A percentile compares a stretch with the other conserved stretches of the same genome.
phyloP scores from a whole-genome alignment of 208 protist genomes.

The Acanthamoeba castellanii region DNA sequence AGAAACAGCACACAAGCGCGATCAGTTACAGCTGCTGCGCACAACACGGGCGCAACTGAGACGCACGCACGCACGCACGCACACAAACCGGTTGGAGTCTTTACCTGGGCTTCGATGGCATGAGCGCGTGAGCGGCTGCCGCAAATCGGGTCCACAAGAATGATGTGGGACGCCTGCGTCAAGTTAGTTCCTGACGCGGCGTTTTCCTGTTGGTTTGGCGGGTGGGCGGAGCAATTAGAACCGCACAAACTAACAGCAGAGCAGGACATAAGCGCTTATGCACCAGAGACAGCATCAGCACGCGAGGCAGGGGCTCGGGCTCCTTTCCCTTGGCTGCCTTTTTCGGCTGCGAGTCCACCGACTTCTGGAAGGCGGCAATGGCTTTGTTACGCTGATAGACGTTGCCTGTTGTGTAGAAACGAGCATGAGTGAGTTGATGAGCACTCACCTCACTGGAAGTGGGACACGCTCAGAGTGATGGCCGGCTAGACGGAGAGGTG shows the following conservation, averaged over 20 bases:
- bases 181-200: conserved; percentile 80
- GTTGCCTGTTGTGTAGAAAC: conserved; percentile 59
- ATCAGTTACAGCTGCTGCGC: too few species aligned
- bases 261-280: background rate
- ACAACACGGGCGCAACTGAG: background rate
- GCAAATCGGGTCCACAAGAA: conserved; percentile 77
- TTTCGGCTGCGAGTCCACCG: conserved; percentile 28
- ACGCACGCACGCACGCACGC: background rate
- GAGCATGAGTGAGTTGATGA: background rate
- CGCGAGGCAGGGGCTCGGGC: conserved; percentile 45
- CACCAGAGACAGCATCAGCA: conserved; percentile 81
- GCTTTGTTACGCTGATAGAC: conserved; percentile 79
- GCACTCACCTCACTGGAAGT: too few species aligned
- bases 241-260: background rate
- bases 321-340: conserved; percentile 35
- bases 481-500: background rate
- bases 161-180: conserved; percentile 78
- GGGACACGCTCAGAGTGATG: too few species aligned
- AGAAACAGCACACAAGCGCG: background rate
- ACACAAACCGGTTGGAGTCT: background rate
- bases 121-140: conserved; percentile 66
- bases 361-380: conserved; percentile 78
- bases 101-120: conserved; percentile 74
- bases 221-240: background rate
- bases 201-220: conserved; percentile 47